Evolutionary conservation across 192 early-diverging fungal species (phyloP).

Genomic region (Coemansia sp.): DNA sequence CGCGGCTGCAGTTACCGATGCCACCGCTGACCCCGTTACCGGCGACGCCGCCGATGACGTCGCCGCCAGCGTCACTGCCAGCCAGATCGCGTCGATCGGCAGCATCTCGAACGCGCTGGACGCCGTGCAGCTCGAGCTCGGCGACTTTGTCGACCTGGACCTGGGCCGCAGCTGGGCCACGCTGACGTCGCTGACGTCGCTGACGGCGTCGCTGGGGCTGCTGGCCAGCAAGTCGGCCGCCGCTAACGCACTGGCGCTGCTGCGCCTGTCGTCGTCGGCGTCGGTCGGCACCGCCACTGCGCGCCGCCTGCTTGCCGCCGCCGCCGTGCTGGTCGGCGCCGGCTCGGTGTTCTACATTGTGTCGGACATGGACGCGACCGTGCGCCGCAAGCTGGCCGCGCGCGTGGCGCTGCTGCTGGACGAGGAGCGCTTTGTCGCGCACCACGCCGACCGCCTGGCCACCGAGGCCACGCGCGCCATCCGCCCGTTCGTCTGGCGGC

Average conservation of each 20-base stretch:
- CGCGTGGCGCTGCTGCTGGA: conserved; percentile 50
- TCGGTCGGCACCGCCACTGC: conserved; percentile 32
- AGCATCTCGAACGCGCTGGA: conserved; percentile 52
- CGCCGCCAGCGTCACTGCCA: conserved; percentile 48
- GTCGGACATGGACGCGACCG: conserved; percentile 63
- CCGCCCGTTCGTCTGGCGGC: conserved; percentile 65
- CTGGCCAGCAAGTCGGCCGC: conserved; percentile 38
- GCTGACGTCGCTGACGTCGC: conserved; percentile 53
- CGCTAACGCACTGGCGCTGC: conserved; percentile 26
- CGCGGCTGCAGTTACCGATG: no score
- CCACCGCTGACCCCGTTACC: conserved; percentile 22
- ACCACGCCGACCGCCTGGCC: conserved; percentile 61
- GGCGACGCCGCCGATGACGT: conserved; percentile 17
- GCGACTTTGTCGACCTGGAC: conserved; percentile 59
- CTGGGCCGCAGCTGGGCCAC: conserved; percentile 60
- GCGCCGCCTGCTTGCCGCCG: conserved; percentile 44
- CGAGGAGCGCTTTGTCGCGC: conserved; percentile 56
- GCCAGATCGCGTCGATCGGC: conserved; percentile 52
- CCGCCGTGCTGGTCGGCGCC: conserved; percentile 39
- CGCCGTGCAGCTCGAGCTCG: conserved; percentile 49
- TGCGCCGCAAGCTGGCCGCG: conserved; percentile 67
- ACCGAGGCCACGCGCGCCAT: conserved; percentile 62
- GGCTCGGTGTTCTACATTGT: conserved; percentile 63
- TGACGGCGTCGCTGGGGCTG: conserved; percentile 55
- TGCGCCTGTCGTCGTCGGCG: conserved; percentile 41